Evolutionary conservation across 2,329 filamentous ascomycete species (phyloP), one percentile per base, ranked within the genome.

Genomic region (Phialophora verrucosa): DNA sequence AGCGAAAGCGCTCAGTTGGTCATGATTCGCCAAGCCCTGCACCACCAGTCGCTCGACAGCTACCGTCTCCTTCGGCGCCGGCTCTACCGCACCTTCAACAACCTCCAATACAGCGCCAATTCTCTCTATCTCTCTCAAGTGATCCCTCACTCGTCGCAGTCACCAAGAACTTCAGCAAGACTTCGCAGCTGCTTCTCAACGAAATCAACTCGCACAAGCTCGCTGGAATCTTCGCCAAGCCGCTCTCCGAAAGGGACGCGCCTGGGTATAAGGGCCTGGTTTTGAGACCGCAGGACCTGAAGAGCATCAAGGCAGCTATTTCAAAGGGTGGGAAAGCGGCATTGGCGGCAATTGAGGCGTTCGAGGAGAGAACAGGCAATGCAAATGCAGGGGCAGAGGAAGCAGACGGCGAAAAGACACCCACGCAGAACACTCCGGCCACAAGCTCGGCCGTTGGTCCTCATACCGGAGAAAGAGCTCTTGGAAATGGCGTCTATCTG

Each of bases 151-250:
- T 69, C 17, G 68, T 74, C 35, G 38, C 79, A 50, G 80, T 79
- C 35, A 77, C 79, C 7, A 80, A 79, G 50, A 82, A 80, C 31
- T 83, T 83, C 67, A 86, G 89, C 42, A 88, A 90, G 71, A 91
- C 92, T 14, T 90, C 88, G 35, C 86, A 85, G 3, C 89, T 89
- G 4, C 88, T 91, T 12, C 83, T 93, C 69, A 91, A 93, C 74
- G 88, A 92, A 72, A 91, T 93, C 66, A 87, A 88, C 27, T 90
- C 88, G 61, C 91, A 93, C 75, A 89, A 90, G 38, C 87, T 91
- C 71, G 91, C 90, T 54, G 92, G 91, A 71, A 91, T 92, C 78
- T 94, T 94, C 74, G 88, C 90, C 31, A 88, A 89, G 62, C 88
- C 90, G 1, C 84, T 94, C 57, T 89, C 90, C 11, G 90, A 92